A percentile compares a stretch with the other conserved stretches of the same genome.
These are phyloP conservation scores for Beauveria bassiana DNA, from an alignment of 2,329 filamentous ascomycete species.

Conservation along the genomic window DNA sequence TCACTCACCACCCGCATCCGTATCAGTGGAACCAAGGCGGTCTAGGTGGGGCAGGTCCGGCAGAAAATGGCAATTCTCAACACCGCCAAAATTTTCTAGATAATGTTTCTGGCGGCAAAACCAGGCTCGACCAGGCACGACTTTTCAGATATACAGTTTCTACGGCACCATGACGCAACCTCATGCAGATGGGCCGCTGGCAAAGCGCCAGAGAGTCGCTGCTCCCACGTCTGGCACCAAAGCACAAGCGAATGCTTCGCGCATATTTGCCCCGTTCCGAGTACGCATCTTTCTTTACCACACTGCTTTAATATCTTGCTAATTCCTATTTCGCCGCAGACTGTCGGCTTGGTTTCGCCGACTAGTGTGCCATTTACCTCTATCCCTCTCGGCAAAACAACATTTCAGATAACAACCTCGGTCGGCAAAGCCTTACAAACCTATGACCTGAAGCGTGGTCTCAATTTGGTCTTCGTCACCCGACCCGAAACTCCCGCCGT, in stretches of 20 bases:
- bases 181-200: conserved; percentile 52
- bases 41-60: conserved; percentile 13
- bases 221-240: conserved; percentile 30
- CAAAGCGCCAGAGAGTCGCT: conserved; percentile 69
- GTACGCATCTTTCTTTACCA: conserved; percentile 42
- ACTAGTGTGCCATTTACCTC: conserved; percentile 85
- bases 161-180: conserved; percentile 46
- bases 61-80: conserved; percentile 18
- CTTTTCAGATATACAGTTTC: background rate
- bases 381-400: conserved; percentile 82
- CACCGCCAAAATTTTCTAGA: conserved; percentile 26
- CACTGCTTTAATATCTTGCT: conserved; percentile 4
- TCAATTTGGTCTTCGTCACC: conserved; percentile 90
- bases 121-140: conserved; percentile 16
- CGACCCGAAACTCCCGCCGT: conserved; percentile 77
- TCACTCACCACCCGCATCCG: too few species aligned
- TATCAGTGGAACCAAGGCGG: conserved; percentile 1
- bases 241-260: conserved; percentile 48
- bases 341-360: conserved; percentile 86
- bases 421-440: conserved; percentile 87
- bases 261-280: conserved; percentile 88
- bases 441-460: conserved; percentile 82
- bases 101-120: conserved; percentile 15
- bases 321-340: conserved; percentile 42
- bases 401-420: conserved; percentile 95